Evolutionary conservation across 2,329 filamentous ascomycete species (phyloP), one percentile per base, ranked within the genome.

Genomic region (Coniella lustricola): DNA sequence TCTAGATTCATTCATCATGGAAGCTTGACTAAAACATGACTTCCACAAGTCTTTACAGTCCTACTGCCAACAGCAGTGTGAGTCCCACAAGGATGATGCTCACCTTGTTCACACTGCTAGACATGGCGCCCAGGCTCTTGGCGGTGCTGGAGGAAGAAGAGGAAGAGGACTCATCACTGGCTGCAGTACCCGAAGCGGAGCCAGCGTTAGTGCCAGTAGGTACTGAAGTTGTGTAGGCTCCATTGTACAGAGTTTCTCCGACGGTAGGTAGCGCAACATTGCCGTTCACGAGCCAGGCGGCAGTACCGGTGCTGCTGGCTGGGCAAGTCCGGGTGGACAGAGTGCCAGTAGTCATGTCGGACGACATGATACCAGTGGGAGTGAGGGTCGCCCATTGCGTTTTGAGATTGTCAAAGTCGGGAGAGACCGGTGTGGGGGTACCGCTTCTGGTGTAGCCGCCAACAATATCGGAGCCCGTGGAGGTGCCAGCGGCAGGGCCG

Each of bases 351-450:
- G 94, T 94, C 40, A 47, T 36, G 22, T 77, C 76, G 2, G 78
- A 75, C 44, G 75, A 76, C 36, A 75, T 73, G 36, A 91, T 76
- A 31, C 88, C 85, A 0, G 79, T 79, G 0, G 89, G 87, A 7
- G 70, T 77, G 46, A 88, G 68, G 3, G 79, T 84, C 7, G 81
- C 81, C 89, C 89, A 95, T 56, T 87, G 82, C 22, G 70, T 74
- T 68, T 83, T 81, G 51, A 95, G 75, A 62, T 93, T 93, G 57
- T 72, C 63, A 63, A 91, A 95, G 62, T 95, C 89, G 0, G 89
- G 87, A 5, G 69, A 69, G 22, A 89, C 71, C 0, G 88, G 85
- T 0, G 75, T 85, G 0, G 89, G 89, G 0, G 78, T 87, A 46
- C 89, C 89, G 42, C 77, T 77, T 56, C 85, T 78, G 0, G 79